phyloP scores from a whole-genome alignment of 2,329 filamentous ascomycete genomes.

The Laburnicola sp. region DNA sequence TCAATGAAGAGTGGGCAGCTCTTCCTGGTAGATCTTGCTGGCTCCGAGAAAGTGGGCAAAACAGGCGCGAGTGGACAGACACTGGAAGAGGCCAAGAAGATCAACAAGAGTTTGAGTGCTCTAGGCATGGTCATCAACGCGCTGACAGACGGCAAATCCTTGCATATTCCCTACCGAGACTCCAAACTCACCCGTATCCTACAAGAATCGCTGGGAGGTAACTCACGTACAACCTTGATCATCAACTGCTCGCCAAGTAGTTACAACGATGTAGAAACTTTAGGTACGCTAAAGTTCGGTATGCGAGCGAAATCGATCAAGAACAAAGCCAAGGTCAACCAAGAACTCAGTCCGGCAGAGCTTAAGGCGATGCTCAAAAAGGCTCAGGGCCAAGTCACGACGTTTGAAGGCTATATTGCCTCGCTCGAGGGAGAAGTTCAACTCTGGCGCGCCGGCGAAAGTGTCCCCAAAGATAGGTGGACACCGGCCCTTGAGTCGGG shows the following conservation, averaged over 20 bases:
- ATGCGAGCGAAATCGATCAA: constrained; percentile 98
- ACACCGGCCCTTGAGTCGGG: constrained; percentile 66
- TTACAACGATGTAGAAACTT: constrained; percentile 94
- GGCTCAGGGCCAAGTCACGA: constrained; percentile 84
- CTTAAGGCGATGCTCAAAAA: constrained; percentile 92
- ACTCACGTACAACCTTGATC: constrained; percentile 96
- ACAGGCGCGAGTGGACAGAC: constrained; percentile 97
- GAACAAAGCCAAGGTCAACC: constrained; percentile 99
- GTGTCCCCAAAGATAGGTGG: constrained; percentile 89
- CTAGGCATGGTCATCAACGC: constrained; percentile 99
- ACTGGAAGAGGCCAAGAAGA: constrained; percentile 98
- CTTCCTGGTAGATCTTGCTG: constrained; percentile 96
- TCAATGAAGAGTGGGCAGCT: constrained; percentile 95
- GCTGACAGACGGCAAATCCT: constrained; percentile 94
- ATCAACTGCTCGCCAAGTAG: constrained; percentile 99
- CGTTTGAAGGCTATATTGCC: constrained; percentile 83
- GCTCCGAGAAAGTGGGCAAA: constrained; percentile 98
- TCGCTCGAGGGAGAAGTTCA: constrained; percentile 83
- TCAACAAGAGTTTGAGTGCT: constrained; percentile 99
- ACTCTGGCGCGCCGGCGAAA: constrained; percentile 83
- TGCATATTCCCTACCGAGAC: constrained; percentile 93
- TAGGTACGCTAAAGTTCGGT: constrained; percentile 90
- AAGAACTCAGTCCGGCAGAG: constrained; percentile 92
- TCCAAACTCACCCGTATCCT: constrained; percentile 96
- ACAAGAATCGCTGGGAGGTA: constrained; percentile 96